Base-by-base conservation (phyloP, 1,284 basidiomycete species). In the Cystobasidium sp. region DNA sequence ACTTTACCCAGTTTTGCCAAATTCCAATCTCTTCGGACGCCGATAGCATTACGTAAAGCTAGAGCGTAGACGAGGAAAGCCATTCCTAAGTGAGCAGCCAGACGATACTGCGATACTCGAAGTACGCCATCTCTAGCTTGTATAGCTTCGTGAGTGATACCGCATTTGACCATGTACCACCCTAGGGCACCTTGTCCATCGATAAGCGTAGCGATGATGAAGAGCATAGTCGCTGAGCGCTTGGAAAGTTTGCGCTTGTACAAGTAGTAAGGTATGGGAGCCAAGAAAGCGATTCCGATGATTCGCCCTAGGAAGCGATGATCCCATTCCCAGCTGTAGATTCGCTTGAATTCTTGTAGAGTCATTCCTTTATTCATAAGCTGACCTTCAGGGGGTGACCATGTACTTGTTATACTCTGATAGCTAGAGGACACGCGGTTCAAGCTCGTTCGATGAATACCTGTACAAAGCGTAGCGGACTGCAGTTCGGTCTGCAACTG, bases 121-220 rank as follows among this genome's bases (percentile, higher is more conserved):
- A 97, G 93, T 9, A 94, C 90, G n/a, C 89, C 89, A 87, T 90
- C 12, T 89, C 76, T 70, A 68, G 76, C 74, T n/a, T 77, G 87
- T 84, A 97, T 86, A 73, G 94, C 85, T 20, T 91, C 87, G 74
- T 93, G 88, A 79, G 94, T 91, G 12, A 99, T 85, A 0, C 97
- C 97, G 10, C 93, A 96, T 81, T 97, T 92, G 76, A 99, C 97
- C 97, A 99, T 99, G 86, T 97, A 97, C 97, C 97, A 99, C 39
- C 97, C 97, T 22, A 99, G 86, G 18, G 88, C 87, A 51, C 97
- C 97, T 82, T 99, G 83, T 10, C 75, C 77, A 16, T 80, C 80
- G 55, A 81, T 81, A 18, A 81, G 75, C n/a, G 77, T 68, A 4
- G 77, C 80, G 52, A 81, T 80, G 3, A 75, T 77, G 63, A 79